A percentile compares a stretch with the other conserved stretches of the same genome.
Evolutionary conservation across 1,139 yeast genomes (phyloP).

Genomic region (Candida neerlandica): DNA sequence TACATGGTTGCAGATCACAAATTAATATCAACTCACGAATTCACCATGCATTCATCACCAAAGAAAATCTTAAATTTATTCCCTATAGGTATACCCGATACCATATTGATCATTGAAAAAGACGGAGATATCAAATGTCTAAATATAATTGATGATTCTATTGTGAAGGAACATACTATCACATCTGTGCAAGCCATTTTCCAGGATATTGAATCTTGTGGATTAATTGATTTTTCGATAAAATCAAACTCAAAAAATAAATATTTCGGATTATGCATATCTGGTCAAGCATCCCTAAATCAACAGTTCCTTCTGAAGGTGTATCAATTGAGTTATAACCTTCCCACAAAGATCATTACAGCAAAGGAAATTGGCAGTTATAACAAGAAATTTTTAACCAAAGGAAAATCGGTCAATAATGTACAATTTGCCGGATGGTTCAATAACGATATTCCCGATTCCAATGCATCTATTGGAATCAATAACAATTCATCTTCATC

Average conservation of each 20-base stretch:
- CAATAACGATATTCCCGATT: constrained; percentile 9
- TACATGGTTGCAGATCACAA: constrained; percentile 12
- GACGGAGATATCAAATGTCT: constrained; percentile 14
- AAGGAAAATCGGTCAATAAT: constrained; percentile 11
- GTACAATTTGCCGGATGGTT: constrained; percentile 24
- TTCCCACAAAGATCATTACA: constrained; percentile 14
- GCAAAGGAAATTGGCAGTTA: constrained; percentile 22
- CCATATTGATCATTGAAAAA: constrained; percentile 15
- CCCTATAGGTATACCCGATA: constrained; percentile 7
- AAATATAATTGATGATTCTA: constrained; percentile 1
- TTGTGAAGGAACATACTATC: constrained; percentile 5
- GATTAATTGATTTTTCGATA: constrained; percentile 20
- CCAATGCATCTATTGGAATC: neutral
- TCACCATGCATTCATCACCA: constrained; percentile 11
- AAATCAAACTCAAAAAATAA: constrained; percentile 14
- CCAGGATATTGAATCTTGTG: constrained; percentile 13
- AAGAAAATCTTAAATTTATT: constrained; percentile 9
- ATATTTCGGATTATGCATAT: constrained; percentile 22
- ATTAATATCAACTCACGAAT: constrained; percentile 9
- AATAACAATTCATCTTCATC: neutral
- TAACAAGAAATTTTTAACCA: constrained; percentile 21
- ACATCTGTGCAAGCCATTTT: constrained; percentile 12
- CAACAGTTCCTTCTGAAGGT: constrained; percentile 18
- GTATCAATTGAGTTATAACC: constrained; percentile 18
- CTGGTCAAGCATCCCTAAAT: constrained; percentile 13